Base-by-base conservation (phyloP, 768 basidiomycete genomes). In the Tylopilus sp. region DNA sequence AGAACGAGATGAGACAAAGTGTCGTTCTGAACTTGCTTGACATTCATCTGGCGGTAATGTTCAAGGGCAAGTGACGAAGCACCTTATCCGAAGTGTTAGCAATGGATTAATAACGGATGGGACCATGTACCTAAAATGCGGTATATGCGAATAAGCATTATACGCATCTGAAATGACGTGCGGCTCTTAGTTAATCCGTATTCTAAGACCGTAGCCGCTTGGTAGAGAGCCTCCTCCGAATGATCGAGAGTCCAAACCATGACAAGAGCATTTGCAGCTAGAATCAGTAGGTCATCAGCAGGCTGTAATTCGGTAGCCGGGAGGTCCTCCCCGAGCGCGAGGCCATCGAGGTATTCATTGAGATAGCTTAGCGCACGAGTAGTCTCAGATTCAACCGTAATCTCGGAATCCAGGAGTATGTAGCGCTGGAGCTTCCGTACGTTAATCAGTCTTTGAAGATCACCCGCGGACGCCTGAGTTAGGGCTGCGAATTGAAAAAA, bases 1-100 rank as follows among this genome's bases (percentile, higher is more conserved):
- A 93, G 78, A 46, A 93, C 69, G 48, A 91, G 79, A 64, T 95
- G 90, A 2, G 90, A 91, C 8, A 97, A 74, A 1, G 94, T 95
- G 61, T 97, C 94, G 51, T 86, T 80, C 65, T 95, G 92, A 21
- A 95, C 79, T 60, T 91, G 87, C 65, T 93, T 93, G 55, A 90
- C 74, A 53, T 84, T 82, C 73, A 95, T 76, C 21, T 74, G 71
- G 25, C 83, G 82, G 64, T 91, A 95, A 61, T 94, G 91, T 48
- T 90, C 85, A 55, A 92, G 57, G 3, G 89, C 85, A 38, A 82
- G 69, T 4, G 82, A 79, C 0, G 91, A 77, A 15, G 88, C 86
- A 51, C 88, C 91, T 92, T 57, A 12, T 23, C 13, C 42, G 13
- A 43, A 47, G 23, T n/a, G 40, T 59, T 20, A 52, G 51, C 30